These are phyloP conservation scores for Debaryomyces udenii DNA, from an alignment of 1,139 yeast genomes.

Conservation along the genomic window DNA sequence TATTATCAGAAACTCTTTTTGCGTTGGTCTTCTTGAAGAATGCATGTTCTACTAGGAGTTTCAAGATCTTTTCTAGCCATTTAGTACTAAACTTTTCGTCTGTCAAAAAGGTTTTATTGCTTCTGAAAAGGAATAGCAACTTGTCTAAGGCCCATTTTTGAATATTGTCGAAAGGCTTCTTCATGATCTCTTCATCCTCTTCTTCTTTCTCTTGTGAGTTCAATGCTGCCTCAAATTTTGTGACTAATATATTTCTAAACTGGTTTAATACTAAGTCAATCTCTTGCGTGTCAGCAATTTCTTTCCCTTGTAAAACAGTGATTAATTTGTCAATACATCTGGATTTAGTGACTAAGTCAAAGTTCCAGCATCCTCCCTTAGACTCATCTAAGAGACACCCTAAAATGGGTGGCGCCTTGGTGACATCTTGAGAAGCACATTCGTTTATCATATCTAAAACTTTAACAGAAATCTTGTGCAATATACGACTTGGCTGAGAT, in stretches of 20 bases:
- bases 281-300: slow-evolving; percentile 18
- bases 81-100: slow-evolving; percentile 9
- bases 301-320: slow-evolving; percentile 31
- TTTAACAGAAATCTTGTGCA: slow-evolving; percentile 67
- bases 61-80: slow-evolving; percentile 50
- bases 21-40: slow-evolving; percentile 45
- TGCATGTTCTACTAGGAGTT: slow-evolving; percentile 54
- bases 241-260: slow-evolving; percentile 28
- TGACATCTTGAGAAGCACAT: slow-evolving; percentile 37
- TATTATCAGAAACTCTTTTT: slow-evolving; percentile 28
- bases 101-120: slow-evolving; percentile 39
- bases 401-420: slow-evolving; percentile 52
- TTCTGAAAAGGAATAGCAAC: slow-evolving; percentile 58
- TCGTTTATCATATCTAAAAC: slow-evolving; percentile 49
- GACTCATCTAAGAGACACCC: slow-evolving; percentile 51
- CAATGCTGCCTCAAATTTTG: slow-evolving; percentile 26
- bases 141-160: slow-evolving; percentile 73
- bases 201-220: slow-evolving; percentile 22
- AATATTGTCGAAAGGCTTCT: slow-evolving; percentile 42
- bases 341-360: slow-evolving; percentile 78
- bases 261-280: slow-evolving; percentile 19
- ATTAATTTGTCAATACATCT: slow-evolving; percentile 63
- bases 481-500: slow-evolving; percentile 62
- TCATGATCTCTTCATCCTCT: slow-evolving; percentile 18
- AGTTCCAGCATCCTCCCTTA: slow-evolving; percentile 66